Conservation (phyloP, 768 basidiomycete genomes). For the Tylopilus subfusipes region DNA sequence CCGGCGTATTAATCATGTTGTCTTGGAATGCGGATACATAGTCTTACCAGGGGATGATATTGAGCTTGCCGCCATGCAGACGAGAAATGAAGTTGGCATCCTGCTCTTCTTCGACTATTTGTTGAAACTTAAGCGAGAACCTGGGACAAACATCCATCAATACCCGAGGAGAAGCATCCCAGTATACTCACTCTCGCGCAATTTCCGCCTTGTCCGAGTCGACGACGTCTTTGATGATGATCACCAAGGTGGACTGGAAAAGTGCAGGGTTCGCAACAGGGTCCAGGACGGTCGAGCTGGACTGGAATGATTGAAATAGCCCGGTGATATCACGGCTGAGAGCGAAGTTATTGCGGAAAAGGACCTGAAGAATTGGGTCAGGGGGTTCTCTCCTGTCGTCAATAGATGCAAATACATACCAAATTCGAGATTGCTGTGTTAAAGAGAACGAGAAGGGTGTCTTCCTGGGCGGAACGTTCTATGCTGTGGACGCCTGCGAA, state of each 20-base stretch:
- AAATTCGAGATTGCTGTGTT: slow-evolving; percentile 64
- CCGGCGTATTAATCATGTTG: neutral
- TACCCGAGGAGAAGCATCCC: neutral
- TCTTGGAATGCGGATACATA: neutral
- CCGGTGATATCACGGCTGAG: slow-evolving; percentile 59
- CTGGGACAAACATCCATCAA: slow-evolving; percentile 25
- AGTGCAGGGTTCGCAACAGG: slow-evolving; percentile 54
- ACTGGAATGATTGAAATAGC: slow-evolving; percentile 59
- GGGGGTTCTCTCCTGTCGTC: neutral
- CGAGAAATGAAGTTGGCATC: slow-evolving; percentile 58
- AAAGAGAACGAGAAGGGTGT: slow-evolving; percentile 60
- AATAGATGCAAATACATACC: slow-evolving; percentile 31
- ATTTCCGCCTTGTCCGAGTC: slow-evolving; percentile 60
- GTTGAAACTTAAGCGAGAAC: slow-evolving; percentile 54
- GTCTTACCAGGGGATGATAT: slow-evolving; percentile 53
- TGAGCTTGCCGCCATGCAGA: slow-evolving; percentile 50
- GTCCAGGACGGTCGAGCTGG: slow-evolving; percentile 52
- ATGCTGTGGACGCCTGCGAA: slow-evolving; percentile 58
- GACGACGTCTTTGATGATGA: slow-evolving; percentile 68
- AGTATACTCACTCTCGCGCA: slow-evolving; percentile 46
- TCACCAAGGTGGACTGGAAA: slow-evolving; percentile 56
- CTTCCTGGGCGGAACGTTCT: slow-evolving; percentile 61
- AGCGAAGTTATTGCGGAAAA: slow-evolving; percentile 66
- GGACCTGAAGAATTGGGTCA: slow-evolving; percentile 38
- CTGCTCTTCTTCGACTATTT: slow-evolving; percentile 59